A percentile compares a stretch with the other conserved stretches of the same genome.
phyloP scores from a whole-genome alignment of 352 stramenopile genomes.

The Phytophthora ramorum region DNA sequence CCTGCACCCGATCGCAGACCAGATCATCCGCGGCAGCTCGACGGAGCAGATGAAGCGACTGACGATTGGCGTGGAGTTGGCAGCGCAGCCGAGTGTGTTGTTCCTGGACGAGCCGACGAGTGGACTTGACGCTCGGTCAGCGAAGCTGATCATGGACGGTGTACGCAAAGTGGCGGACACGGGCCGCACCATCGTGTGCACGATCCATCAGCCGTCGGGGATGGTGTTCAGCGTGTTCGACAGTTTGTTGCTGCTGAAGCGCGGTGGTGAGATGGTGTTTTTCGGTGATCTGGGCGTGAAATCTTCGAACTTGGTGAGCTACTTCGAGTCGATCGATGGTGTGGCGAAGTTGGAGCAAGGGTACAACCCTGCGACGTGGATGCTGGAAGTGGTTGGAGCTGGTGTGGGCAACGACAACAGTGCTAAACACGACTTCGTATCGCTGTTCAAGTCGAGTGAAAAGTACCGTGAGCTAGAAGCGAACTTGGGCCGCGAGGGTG shows the following conservation, averaged over 20 bases:
- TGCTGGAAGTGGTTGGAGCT: constrained; percentile 71
- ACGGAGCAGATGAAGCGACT: constrained; percentile 54
- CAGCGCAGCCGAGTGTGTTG: constrained; percentile 78
- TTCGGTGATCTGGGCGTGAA: constrained; percentile 60
- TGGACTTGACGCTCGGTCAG: constrained; percentile 80
- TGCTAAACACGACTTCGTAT: constrained; percentile 13
- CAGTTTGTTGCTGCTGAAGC: constrained; percentile 70
- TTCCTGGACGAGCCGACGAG: constrained; percentile 82
- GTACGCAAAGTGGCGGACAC: constrained; percentile 70
- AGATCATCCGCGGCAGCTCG: constrained; percentile 46
- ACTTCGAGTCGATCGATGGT: constrained; percentile 65
- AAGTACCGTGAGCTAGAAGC: not conserved
- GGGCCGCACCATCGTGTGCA: constrained; percentile 80
- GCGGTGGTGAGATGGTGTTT: constrained; percentile 58
- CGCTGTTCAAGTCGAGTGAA: constrained; percentile 15
- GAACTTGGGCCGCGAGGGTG: constrained; percentile 15
- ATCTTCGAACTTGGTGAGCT: constrained; percentile 38
- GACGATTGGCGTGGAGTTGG: constrained; percentile 68
- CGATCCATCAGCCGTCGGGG: constrained; percentile 86
- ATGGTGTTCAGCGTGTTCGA: constrained; percentile 67
- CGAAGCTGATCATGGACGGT: constrained; percentile 82
- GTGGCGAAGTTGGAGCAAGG: constrained; percentile 46
- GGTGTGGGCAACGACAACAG: constrained; percentile 40
- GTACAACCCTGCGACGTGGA: constrained; percentile 90
- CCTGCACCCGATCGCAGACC: constrained; percentile 35